Percentiles rank a stretch among this genome's conserved stretches.
These are phyloP conservation scores for Candida palmyrensis DNA, from an alignment of 805 yeast genomes.

Conservation along the genomic window DNA sequence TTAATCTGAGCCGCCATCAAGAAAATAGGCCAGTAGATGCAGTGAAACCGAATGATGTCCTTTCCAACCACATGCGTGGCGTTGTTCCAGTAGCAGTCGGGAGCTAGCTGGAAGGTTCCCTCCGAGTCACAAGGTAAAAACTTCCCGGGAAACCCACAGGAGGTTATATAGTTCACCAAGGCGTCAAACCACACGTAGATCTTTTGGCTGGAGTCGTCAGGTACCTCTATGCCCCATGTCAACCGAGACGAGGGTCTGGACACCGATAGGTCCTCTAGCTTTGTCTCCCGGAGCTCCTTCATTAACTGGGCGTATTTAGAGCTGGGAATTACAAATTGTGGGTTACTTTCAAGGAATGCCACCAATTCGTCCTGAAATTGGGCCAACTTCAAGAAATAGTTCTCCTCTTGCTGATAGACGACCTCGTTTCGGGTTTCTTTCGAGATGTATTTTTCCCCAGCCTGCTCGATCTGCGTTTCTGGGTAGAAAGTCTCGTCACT, in stretches of 20 bases:
- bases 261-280: constrained; percentile 69
- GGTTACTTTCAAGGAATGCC: constrained; percentile 41
- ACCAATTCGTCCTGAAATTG: constrained; percentile 53
- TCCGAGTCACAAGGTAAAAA: constrained; percentile 7
- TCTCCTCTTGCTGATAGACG: constrained; percentile 67
- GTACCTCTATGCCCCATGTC: constrained; percentile 89
- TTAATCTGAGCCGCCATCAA: constrained; percentile 74
- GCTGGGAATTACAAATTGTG: constrained; percentile 62
- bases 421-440: constrained; percentile 78
- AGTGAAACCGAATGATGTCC: constrained; percentile 84
- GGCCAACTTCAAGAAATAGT: constrained; percentile 79
- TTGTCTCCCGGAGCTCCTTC: constrained; percentile 45
- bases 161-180: constrained; percentile 74
- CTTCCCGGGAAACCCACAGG: constrained; percentile 46
- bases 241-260: constrained; percentile 78
- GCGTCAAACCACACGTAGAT: constrained; percentile 99
- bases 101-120: constrained; percentile 38
- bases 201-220: constrained; percentile 68
- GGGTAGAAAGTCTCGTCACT: constrained; percentile 95
- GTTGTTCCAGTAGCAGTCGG: no score
- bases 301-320: constrained; percentile 51
- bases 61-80: constrained; percentile 86
- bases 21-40: constrained; percentile 92
- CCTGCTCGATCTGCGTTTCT: constrained; percentile 59
- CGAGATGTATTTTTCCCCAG: constrained; percentile 32